Evolutionary conservation across 169 alveolate species (phyloP).

Genomic region (Plasmodium relictum): DNA sequence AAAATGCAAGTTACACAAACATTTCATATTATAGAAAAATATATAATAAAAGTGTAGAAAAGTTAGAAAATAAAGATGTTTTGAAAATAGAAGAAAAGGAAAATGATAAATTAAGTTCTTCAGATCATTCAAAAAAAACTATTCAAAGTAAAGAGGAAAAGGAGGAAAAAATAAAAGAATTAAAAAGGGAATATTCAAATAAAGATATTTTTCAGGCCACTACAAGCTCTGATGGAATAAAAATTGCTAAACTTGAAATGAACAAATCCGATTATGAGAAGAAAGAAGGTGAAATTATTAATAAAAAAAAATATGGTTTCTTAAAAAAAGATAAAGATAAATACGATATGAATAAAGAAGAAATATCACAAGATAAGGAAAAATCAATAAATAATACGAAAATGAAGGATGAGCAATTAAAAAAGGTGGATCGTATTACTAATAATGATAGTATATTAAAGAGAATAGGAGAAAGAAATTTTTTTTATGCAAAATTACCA

Average conservation of each 20-base stretch:
- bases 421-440: not conserved
- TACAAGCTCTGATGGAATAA: slow-evolving; percentile 28
- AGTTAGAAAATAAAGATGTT: not conserved
- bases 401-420: not conserved
- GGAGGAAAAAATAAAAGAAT: not conserved
- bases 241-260: slow-evolving; percentile 36
- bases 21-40: slow-evolving; percentile 3
- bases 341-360: slow-evolving; percentile 15
- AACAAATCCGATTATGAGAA: slow-evolving; percentile 28
- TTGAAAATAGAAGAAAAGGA: not conserved
- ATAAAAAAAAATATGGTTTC: not conserved
- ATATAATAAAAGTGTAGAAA: slow-evolving; percentile 7
- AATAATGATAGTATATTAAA: slow-evolving; percentile 19
- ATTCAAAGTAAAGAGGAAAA: slow-evolving; percentile 5
- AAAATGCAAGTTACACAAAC: slow-evolving; percentile 7
- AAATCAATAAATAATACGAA: slow-evolving; percentile 9
- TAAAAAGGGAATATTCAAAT: not conserved
- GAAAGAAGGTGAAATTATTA: not conserved
- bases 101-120: not conserved
- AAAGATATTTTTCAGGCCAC: slow-evolving; percentile 6
- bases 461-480: slow-evolving; percentile 34
- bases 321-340: slow-evolving; percentile 2
- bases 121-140: not conserved
- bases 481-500: slow-evolving; percentile 74
- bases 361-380: not conserved